Conservation (phyloP, 2,329 filamentous ascomycete species). For the Xylaria digitata region DNA sequence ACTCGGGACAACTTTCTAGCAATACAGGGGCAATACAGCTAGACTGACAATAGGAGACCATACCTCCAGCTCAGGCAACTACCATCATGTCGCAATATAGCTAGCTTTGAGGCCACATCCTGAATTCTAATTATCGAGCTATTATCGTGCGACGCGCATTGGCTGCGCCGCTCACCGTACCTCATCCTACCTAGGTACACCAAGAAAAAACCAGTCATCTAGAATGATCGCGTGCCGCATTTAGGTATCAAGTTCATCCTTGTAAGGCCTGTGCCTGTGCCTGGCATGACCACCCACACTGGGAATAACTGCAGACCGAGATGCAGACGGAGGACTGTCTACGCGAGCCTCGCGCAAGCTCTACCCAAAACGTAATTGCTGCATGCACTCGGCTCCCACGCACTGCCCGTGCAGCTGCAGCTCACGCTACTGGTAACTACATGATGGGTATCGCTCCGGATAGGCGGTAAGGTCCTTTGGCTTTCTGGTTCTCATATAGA, state of each 20-base stretch:
- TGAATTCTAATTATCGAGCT: neutral
- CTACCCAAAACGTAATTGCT: neutral
- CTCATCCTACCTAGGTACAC: neutral
- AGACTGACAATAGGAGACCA: neutral
- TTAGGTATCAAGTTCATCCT: constrained; percentile 15
- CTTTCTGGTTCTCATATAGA: neutral
- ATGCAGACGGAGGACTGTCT: neutral
- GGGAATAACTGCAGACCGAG: constrained; percentile 11
- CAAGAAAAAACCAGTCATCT: neutral
- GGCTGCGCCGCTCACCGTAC: constrained; percentile 13
- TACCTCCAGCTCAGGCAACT: neutral
- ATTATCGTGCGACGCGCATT: neutral
- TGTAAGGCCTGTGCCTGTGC: constrained; percentile 22
- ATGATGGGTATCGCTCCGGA: neutral
- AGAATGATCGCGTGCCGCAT: constrained; percentile 13
- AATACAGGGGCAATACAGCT: neutral
- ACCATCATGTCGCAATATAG: neutral
- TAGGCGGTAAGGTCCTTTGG: neutral
- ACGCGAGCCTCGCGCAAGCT: constrained; percentile 2
- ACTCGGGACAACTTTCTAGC: neutral
- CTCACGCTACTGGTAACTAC: neutral
- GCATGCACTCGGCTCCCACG: neutral
- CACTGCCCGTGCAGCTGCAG: constrained; percentile 8
- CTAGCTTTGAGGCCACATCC: neutral
- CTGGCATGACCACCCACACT: constrained; percentile 16